Percentiles rank a stretch among this genome's conserved stretches.
These are phyloP conservation scores for Curvularia eragrostidis DNA, from an alignment of 2,329 filamentous ascomycete species.

Conservation along the genomic window DNA sequence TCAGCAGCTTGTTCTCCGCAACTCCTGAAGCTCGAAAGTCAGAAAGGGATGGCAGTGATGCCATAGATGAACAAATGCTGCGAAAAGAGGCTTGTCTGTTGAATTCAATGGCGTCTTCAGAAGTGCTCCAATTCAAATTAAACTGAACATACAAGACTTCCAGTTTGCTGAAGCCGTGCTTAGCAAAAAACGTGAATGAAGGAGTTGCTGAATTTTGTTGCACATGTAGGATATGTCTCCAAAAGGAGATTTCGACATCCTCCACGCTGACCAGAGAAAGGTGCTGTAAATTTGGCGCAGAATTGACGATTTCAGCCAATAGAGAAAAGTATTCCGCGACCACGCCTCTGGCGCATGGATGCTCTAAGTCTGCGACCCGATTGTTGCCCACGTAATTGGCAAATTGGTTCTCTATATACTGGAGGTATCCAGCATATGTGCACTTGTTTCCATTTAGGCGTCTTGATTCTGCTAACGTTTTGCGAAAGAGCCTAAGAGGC, in stretches of 20 bases:
- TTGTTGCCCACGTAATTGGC: conserved; percentile 31
- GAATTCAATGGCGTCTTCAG: no score
- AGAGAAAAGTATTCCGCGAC: conserved; percentile 25
- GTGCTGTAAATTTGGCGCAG: conserved; percentile 30
- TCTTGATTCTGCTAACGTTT: conserved; percentile 15
- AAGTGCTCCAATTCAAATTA: no score
- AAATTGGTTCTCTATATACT: conserved; percentile 38
- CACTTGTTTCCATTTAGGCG: not conserved
- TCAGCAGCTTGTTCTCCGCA: not conserved
- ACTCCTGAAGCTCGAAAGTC: conserved; percentile 26
- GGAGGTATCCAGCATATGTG: conserved; percentile 14
- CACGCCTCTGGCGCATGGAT: conserved; percentile 7
- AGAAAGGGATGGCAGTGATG: conserved; percentile 16
- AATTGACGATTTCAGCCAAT: conserved; percentile 28
- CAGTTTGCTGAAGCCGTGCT: conserved; percentile 23
- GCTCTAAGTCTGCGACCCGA: conserved; percentile 18
- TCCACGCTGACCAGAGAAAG: conserved; percentile 35
- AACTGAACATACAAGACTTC: conserved; percentile 27
- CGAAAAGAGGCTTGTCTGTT: conserved; percentile 13
- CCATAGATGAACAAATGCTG: conserved; percentile 17
- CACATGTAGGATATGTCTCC: conserved; percentile 22
- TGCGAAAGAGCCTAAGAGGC: conserved; percentile 26
- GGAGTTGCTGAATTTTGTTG: not conserved
- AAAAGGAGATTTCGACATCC: conserved; percentile 26
- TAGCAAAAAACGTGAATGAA: not conserved